Conservation (phyloP, 1,284 basidiomycete genomes). For the Sporisorium exsertum region DNA sequence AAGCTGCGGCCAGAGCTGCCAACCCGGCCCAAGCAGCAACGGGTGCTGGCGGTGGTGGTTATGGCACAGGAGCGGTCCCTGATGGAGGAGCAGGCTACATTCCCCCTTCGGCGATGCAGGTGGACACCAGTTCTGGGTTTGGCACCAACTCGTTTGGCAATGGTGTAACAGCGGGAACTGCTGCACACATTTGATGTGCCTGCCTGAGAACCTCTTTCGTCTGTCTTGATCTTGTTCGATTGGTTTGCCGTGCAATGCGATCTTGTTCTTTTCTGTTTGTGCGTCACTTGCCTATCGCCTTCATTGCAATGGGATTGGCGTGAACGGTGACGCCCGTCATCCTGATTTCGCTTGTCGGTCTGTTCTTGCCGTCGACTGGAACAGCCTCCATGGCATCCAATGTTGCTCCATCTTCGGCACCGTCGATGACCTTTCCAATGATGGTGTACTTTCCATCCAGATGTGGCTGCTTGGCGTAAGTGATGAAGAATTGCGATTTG, state of each 20-base stretch:
- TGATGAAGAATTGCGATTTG: constrained; percentile 66
- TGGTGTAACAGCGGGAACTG: constrained; percentile 23
- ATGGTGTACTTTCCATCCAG: constrained; percentile 67
- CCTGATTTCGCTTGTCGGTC: constrained; percentile 85
- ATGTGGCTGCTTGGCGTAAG: constrained; percentile 63
- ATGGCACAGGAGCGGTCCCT: neutral
- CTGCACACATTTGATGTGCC: constrained; percentile 19
- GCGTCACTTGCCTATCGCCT: constrained; percentile 41
- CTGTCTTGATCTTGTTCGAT: neutral
- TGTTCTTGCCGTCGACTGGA: constrained; percentile 89
- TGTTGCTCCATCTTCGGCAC: constrained; percentile 60
- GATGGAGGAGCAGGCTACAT: constrained; percentile 31
- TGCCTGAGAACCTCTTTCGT: neutral
- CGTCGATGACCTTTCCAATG: constrained; percentile 65
- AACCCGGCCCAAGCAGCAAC: neutral
- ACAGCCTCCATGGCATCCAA: constrained; percentile 76
- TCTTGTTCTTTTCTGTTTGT: neutral
- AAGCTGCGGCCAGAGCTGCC: neutral
- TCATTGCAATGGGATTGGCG: constrained; percentile 89
- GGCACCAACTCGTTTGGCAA: constrained; percentile 21
- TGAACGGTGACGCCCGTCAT: constrained; percentile 88
- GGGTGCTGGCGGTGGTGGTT: neutral
- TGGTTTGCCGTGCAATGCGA: neutral
- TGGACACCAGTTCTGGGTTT: constrained; percentile 10
- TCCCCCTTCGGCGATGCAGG: constrained; percentile 15